Evolutionary conservation across 371 early-diverging fungal species (phyloP).

Genomic region (Sporodiniella umbellata): DNA sequence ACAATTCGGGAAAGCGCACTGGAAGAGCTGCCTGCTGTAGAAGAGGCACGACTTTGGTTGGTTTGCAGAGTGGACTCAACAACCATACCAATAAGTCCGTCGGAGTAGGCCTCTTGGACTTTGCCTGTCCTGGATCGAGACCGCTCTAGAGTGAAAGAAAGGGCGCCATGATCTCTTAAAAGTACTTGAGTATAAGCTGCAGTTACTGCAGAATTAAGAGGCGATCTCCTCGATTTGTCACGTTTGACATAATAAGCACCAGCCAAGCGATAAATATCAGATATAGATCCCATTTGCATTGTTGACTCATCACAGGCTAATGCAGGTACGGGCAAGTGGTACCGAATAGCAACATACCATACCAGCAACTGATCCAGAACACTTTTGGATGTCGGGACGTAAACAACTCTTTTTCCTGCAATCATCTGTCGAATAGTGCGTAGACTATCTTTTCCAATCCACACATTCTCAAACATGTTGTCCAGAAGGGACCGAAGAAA

Average conservation of each 20-base stretch:
- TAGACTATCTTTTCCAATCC: constrained; percentile 36
- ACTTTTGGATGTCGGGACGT: constrained; percentile 43
- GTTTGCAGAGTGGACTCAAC: constrained; percentile 45
- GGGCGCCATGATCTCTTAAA: constrained; percentile 44
- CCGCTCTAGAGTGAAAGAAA: constrained; percentile 36
- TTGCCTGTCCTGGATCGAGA: constrained; percentile 45
- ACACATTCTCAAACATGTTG: constrained; percentile 45
- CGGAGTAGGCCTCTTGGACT: constrained; percentile 36
- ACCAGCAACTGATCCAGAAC: constrained; percentile 41
- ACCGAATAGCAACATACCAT: constrained; percentile 49
- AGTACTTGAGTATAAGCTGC: constrained; percentile 48
- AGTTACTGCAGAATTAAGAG: constrained; percentile 44
- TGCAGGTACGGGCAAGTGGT: constrained; percentile 47
- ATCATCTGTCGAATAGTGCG: constrained; percentile 36
- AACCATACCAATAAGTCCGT: constrained; percentile 47
- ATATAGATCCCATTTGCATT: constrained; percentile 41
- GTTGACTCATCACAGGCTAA: constrained; percentile 46
- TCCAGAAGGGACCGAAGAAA: constrained; percentile 39
- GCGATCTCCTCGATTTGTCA: constrained; percentile 37
- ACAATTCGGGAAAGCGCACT: constrained; percentile 13
- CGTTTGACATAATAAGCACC: constrained; percentile 48
- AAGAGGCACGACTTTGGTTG: constrained; percentile 24
- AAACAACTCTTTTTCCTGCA: constrained; percentile 44
- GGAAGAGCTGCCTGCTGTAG: constrained; percentile 9
- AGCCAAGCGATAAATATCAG: constrained; percentile 43